Evolutionary conservation across 2,329 filamentous ascomycete genomes (phyloP), one percentile per base, ranked within the genome.

Genomic region (Triangularia setosa): DNA sequence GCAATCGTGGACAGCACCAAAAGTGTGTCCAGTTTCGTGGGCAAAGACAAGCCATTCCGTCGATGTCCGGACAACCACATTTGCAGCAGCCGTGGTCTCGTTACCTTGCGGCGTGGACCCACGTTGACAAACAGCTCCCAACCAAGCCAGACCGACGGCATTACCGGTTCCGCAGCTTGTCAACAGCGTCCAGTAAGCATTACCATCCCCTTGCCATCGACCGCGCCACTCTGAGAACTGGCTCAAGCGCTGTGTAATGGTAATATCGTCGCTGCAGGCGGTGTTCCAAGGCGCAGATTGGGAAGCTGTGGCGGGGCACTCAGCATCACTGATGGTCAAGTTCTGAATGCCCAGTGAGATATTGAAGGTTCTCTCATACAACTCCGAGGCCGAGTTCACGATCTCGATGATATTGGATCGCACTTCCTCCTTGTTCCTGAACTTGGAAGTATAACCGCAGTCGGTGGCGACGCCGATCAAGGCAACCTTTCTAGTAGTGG

Each of bases 41-140:
- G 94, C 94, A 77, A 98, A 92, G 64, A 98, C 90, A 75, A 97
- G 93, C 94, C 94, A 98, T 74, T 97, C 93, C 2, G 87, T 90
- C 23, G 85, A 83, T 0, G 92, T 96, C 68, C 87, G 87, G 25
- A 95, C 88, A 23, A 99, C 92, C 0, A 99, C 91, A 73, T 97
- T 98, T 66, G 94, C 89, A 30, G 91, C 91, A 21, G 90, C 88
- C 28, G 96, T 90, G 0, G 88, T 91, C 76, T 95, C 90, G 66
- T 85, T 85, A 28, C 77, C 79, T 33, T 86, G 83, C 4, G 80
- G 79, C 57, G 84, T 81, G 2, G 90, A 81, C 27, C 84, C 84
- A 27, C 78, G 73, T 28, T 86, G 81, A 75, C 95, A 98, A 52
- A 93, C 85, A 76, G 96, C 92, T 57, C 94, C 93, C 30, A 97